Conservation (phyloP, 169 alveolate species). For the Fabrea salina region DNA sequence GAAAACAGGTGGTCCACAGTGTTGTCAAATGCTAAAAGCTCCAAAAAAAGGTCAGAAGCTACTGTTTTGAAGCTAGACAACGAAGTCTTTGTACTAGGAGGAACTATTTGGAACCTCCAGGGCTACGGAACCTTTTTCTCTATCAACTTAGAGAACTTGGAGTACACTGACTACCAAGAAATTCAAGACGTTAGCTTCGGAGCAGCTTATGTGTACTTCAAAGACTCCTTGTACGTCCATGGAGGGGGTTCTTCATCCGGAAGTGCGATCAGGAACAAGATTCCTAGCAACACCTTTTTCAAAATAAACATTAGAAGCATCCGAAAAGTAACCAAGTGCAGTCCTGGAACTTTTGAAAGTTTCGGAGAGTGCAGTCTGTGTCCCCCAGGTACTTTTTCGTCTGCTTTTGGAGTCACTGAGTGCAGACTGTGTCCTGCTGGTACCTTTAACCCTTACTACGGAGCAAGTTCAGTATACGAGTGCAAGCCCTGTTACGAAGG, state of each 20-base stretch:
- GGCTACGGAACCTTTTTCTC: not conserved
- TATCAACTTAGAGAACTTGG: not conserved
- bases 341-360: not conserved
- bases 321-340: not conserved
- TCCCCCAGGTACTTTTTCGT: not conserved
- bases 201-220: slow-evolving; percentile 13
- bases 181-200: not conserved
- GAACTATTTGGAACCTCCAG: not conserved
- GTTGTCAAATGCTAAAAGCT: not conserved
- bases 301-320: not conserved
- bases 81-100: not conserved
- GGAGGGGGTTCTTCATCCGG: slow-evolving; percentile 28
- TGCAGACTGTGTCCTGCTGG: not conserved
- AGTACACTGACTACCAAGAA: slow-evolving; percentile 6
- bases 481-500: slow-evolving; percentile 22
- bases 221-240: not conserved
- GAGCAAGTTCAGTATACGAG: not conserved
- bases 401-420: not conserved
- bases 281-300: not conserved
- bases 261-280: not conserved
- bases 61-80: not conserved
- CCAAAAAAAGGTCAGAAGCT: not conserved
- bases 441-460: not conserved
- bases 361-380: not conserved
- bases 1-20: not conserved